phyloP scores from a whole-genome alignment of 768 basidiomycete species.

The Lactarius deliciosus region DNA sequence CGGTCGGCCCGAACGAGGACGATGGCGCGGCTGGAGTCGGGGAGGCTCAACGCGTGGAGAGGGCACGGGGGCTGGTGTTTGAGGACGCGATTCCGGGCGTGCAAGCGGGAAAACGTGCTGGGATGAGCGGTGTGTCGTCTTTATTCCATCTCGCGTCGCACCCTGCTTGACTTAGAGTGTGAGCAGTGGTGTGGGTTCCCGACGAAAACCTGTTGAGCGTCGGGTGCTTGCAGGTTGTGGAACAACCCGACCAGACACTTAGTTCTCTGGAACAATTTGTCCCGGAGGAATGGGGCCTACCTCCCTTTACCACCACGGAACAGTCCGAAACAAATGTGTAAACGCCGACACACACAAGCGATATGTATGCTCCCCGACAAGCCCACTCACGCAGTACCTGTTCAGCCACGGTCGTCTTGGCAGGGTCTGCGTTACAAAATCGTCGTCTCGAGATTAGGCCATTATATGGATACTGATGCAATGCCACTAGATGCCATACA shows the following conservation, averaged over 20 bases:
- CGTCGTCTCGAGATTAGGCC: background rate
- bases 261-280: slow-evolving; percentile 66
- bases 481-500: too few species aligned
- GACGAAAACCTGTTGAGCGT: slow-evolving; percentile 63
- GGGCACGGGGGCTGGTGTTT: slow-evolving; percentile 70
- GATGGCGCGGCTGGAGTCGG: slow-evolving; percentile 37
- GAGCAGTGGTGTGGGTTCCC: slow-evolving; percentile 80
- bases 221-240: slow-evolving; percentile 40
- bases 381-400: background rate
- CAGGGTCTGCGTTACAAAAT: background rate
- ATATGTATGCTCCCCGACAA: background rate
- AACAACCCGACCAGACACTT: slow-evolving; percentile 59
- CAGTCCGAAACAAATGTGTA: background rate
- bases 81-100: slow-evolving; percentile 80
- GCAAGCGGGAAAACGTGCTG: slow-evolving; percentile 78
- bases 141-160: background rate
- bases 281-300: slow-evolving; percentile 82
- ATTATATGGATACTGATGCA: too few species aligned
- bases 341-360: too few species aligned
- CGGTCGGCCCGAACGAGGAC: slow-evolving; percentile 50
- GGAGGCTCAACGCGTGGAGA: slow-evolving; percentile 43
- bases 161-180: background rate
- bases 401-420: too few species aligned
- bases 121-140: slow-evolving; percentile 69
- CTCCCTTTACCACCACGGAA: slow-evolving; percentile 48